Conservation (phyloP, 495 filamentous ascomycete species). For the Daldinia vernicosa region DNA sequence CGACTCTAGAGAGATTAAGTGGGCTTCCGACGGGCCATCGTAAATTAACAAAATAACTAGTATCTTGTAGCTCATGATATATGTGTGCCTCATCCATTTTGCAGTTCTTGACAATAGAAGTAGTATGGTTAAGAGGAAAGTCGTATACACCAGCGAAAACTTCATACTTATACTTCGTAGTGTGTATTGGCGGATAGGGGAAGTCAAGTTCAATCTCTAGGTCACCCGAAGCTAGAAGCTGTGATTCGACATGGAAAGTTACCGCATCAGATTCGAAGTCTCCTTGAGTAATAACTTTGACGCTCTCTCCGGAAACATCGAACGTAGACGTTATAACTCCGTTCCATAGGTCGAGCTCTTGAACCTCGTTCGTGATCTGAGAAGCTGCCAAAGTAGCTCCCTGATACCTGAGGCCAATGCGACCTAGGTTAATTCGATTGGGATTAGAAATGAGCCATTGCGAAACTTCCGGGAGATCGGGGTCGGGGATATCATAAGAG, state of each 20-base stretch:
- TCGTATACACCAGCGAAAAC: slow-evolving; percentile 50
- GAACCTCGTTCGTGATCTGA: slow-evolving; percentile 36
- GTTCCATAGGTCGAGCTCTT: slow-evolving; percentile 52
- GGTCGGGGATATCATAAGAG: slow-evolving; percentile 55
- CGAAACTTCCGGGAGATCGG: slow-evolving; percentile 48
- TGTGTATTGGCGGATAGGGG: slow-evolving; percentile 52
- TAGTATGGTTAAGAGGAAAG: slow-evolving; percentile 44
- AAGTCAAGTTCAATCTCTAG: slow-evolving; percentile 53
- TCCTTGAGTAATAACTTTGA: slow-evolving; percentile 48
- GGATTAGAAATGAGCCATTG: slow-evolving; percentile 57
- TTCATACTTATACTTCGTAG: slow-evolving; percentile 43
- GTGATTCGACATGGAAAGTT: slow-evolving; percentile 48
- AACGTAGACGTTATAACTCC: slow-evolving; percentile 52
- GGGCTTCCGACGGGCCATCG: slow-evolving; percentile 44
- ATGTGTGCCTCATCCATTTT: slow-evolving; percentile 43
- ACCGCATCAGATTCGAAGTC: slow-evolving; percentile 52
- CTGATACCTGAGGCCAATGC: slow-evolving; percentile 56
- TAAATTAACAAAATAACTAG: slow-evolving; percentile 50
- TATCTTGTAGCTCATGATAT: slow-evolving; percentile 49
- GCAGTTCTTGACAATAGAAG: slow-evolving; percentile 20
- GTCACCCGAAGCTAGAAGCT: slow-evolving; percentile 42
- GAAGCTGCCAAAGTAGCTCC: slow-evolving; percentile 43
- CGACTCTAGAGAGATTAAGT: slow-evolving; percentile 35
- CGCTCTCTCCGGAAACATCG: slow-evolving; percentile 39
- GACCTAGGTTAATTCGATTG: slow-evolving; percentile 57